Evolutionary conservation across 768 basidiomycete species (phyloP).

Genomic region (Xanthoconium purpureum): DNA sequence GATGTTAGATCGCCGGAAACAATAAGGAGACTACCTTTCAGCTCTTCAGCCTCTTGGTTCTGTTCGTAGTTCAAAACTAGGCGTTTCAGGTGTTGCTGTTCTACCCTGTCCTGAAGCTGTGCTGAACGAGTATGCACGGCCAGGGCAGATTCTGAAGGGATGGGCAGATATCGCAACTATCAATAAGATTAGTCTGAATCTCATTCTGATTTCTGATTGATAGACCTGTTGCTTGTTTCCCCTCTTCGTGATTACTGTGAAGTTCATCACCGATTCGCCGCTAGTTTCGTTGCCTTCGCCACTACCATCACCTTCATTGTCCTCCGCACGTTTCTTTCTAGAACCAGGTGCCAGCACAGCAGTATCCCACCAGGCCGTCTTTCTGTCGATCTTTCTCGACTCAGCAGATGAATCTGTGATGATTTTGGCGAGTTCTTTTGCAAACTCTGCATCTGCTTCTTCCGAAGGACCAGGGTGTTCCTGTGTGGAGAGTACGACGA

Average conservation of each 20-base stretch:
- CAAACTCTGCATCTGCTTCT: constrained; percentile 91
- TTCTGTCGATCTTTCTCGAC: constrained; percentile 83
- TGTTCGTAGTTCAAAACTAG: constrained; percentile 90
- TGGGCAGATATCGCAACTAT: constrained; percentile 82
- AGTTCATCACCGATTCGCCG: constrained; percentile 66
- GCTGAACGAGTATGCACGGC: constrained; percentile 90
- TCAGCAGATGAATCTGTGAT: constrained; percentile 85
- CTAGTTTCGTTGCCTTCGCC: constrained; percentile 34
- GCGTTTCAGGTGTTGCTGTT: constrained; percentile 96
- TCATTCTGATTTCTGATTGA: background rate
- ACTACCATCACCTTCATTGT: constrained; percentile 51
- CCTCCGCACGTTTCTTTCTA: constrained; percentile 65
- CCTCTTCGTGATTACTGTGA: constrained; percentile 88
- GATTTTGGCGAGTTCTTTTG: constrained; percentile 93
- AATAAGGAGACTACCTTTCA: constrained; percentile 52
- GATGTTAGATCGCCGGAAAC: background rate
- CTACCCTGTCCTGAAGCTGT: constrained; percentile 90
- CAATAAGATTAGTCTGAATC: constrained; percentile 9
- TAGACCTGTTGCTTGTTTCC: constrained; percentile 88
- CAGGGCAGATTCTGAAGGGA: constrained; percentile 83
- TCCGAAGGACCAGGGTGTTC: constrained; percentile 80
- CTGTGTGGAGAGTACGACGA: constrained; percentile 66
- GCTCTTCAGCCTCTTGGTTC: constrained; percentile 80
- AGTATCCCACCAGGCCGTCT: constrained; percentile 88
- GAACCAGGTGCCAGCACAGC: constrained; percentile 66